Conservation (phyloP, 805 yeast species). For the Pichia cephalocereana region DNA sequence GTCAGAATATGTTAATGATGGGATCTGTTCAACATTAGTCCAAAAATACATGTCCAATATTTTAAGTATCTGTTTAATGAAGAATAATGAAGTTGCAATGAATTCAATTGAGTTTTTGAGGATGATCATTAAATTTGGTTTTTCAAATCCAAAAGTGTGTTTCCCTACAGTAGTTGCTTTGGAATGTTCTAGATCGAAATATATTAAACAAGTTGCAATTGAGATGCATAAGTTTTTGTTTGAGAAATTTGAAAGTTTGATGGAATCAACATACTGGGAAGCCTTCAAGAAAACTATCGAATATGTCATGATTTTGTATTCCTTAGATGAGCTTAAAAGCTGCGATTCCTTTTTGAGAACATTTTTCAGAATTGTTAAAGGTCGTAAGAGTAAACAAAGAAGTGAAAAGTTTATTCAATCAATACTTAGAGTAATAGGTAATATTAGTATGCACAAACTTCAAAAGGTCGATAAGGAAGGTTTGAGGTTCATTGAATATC, state of each 20-base stretch:
- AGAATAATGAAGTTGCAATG: slow-evolving; percentile 30
- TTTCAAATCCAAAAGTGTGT: slow-evolving; percentile 64
- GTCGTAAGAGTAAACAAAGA: slow-evolving; percentile 27
- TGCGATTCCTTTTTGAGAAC: slow-evolving; percentile 29
- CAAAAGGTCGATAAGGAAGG: slow-evolving; percentile 3
- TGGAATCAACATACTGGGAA: slow-evolving; percentile 55
- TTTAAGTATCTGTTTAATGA: slow-evolving; percentile 40
- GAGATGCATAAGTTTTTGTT: slow-evolving; percentile 46
- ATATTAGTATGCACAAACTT: slow-evolving; percentile 14
- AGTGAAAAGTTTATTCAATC: slow-evolving; percentile 32
- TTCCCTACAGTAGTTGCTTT: slow-evolving; percentile 65
- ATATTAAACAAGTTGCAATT: slow-evolving; percentile 39
- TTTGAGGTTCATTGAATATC: slow-evolving; percentile 16
- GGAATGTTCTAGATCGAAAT: slow-evolving; percentile 40
- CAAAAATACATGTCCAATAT: slow-evolving; percentile 49
- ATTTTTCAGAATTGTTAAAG: slow-evolving; percentile 35
- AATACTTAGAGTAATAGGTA: slow-evolving; percentile 24
- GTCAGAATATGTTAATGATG: slow-evolving; percentile 45
- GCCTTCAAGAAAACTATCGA: slow-evolving; percentile 49
- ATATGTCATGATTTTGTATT: slow-evolving; percentile 27
- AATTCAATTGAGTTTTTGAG: slow-evolving; percentile 48
- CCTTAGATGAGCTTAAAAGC: slow-evolving; percentile 17
- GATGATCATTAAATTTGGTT: slow-evolving; percentile 53
- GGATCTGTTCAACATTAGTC: slow-evolving; percentile 64
- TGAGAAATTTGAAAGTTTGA: slow-evolving; percentile 61